Evolutionary conservation across 441 rosid species (phyloP).

Genomic region (Macaranga tanarius): DNA sequence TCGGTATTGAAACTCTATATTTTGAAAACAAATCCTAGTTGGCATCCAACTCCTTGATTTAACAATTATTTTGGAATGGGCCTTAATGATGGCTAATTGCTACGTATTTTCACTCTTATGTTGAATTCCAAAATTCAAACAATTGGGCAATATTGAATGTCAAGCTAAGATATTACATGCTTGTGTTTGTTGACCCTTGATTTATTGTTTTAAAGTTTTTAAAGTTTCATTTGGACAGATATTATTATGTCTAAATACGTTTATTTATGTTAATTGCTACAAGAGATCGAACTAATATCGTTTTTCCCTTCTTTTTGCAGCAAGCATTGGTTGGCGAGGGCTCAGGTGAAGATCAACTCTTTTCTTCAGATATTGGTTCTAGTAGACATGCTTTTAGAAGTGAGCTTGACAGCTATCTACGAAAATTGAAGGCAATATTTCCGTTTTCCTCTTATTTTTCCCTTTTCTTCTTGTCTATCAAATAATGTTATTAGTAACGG

Average conservation of each 20-base stretch:
- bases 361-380: slow-evolving; percentile 50
- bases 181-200: too few relatives aligned
- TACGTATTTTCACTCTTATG: neutral
- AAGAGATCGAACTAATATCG: slow-evolving; percentile 17
- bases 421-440: slow-evolving; percentile 66
- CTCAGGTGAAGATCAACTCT: slow-evolving; percentile 72
- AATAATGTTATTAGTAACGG: neutral
- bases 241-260: neutral
- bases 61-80: neutral
- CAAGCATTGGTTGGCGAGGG: slow-evolving; percentile 88
- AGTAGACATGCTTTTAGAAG: slow-evolving; percentile 52
- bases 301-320: slow-evolving; percentile 37
- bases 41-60: neutral
- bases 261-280: slow-evolving; percentile 16
- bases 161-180: too few relatives aligned
- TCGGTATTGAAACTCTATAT: neutral
- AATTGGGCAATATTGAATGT: too few relatives aligned
- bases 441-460: neutral
- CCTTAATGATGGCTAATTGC: neutral
- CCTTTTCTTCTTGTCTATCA: neutral
- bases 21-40: neutral
- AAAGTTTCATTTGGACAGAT: too few relatives aligned
- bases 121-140: neutral
- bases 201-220: too few relatives aligned
- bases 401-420: slow-evolving; percentile 68